Conservation (phyloP, 495 filamentous ascomycete species). For the Neurospora tetraspora region DNA sequence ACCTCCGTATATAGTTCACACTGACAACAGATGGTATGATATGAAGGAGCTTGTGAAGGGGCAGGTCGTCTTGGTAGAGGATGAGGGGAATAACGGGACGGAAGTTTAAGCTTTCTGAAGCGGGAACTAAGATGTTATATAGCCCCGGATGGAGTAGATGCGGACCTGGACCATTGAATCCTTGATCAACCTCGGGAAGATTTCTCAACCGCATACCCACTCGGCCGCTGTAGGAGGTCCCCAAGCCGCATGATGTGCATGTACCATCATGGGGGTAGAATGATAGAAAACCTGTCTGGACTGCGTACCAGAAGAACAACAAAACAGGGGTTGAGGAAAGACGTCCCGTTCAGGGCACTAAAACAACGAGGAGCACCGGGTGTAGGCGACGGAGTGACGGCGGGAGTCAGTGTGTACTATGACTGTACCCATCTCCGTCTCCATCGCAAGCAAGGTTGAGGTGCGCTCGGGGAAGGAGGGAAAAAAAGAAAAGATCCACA, state of each 20-base stretch:
- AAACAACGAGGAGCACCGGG: not conserved
- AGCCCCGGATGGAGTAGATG: not conserved
- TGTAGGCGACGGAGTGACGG: not conserved
- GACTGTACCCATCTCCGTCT: not conserved
- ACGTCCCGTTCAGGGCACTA: slow-evolving; percentile 4
- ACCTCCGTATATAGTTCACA: not conserved
- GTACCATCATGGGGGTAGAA: slow-evolving; percentile 2
- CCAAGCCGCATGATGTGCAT: slow-evolving; percentile 15
- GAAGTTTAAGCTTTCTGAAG: not conserved
- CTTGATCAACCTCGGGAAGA: not conserved
- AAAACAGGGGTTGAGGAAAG: not conserved
- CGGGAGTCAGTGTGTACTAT: not conserved
- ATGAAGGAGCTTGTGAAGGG: not conserved
- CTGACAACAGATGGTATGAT: not conserved
- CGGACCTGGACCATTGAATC: not conserved
- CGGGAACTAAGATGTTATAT: not conserved
- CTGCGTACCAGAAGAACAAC: slow-evolving; percentile 1
- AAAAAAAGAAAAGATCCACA: not conserved
- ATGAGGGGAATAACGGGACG: not conserved
- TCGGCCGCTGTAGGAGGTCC: not conserved
- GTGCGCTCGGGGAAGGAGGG: not conserved
- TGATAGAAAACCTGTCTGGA: slow-evolving; percentile 3
- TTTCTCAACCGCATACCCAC: not conserved
- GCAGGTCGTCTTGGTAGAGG: not conserved
- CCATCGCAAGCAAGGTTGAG: not conserved